Conservation (phyloP, 257 asterid species). For the Solanum pinnatisectum region DNA sequence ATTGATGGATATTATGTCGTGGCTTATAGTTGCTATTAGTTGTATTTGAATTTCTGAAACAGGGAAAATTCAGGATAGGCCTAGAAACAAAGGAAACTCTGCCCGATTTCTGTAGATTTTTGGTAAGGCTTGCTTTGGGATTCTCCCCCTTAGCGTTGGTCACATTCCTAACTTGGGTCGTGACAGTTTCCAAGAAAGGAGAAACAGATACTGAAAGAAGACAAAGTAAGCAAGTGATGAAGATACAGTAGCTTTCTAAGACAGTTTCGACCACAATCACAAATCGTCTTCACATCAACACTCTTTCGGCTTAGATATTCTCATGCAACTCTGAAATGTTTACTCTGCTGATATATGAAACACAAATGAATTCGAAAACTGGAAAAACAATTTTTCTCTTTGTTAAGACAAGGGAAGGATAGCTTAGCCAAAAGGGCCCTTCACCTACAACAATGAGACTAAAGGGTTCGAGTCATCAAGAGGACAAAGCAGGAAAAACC, state of each 20-base stretch:
- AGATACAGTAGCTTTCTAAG: not conserved
- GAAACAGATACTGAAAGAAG: not conserved
- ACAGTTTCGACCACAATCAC: not conserved
- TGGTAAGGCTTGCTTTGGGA: no score
- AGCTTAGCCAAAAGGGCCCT: not conserved
- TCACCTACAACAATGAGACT: not conserved
- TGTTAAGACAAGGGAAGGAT: not conserved
- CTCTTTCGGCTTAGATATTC: not conserved
- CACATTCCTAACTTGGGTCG: no score
- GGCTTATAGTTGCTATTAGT: no score
- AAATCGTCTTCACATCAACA: not conserved
- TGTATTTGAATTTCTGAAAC: no score
- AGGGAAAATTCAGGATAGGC: no score
- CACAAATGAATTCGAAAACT: not conserved
- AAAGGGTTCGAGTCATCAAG: not conserved
- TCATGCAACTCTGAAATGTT: not conserved
- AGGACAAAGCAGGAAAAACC: not conserved
- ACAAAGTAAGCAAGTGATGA: not conserved
- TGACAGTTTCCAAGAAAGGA: not conserved
- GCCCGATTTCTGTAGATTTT: no score
- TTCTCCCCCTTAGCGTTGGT: no score
- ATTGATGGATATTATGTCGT: no score
- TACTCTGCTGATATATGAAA: not conserved
- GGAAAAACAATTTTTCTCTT: not conserved
- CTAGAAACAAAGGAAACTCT: no score